Evolutionary conservation across 2,329 filamentous ascomycete genomes (phyloP), one percentile per base, ranked within the genome.

Genomic region (Aureobasidium sp.): DNA sequence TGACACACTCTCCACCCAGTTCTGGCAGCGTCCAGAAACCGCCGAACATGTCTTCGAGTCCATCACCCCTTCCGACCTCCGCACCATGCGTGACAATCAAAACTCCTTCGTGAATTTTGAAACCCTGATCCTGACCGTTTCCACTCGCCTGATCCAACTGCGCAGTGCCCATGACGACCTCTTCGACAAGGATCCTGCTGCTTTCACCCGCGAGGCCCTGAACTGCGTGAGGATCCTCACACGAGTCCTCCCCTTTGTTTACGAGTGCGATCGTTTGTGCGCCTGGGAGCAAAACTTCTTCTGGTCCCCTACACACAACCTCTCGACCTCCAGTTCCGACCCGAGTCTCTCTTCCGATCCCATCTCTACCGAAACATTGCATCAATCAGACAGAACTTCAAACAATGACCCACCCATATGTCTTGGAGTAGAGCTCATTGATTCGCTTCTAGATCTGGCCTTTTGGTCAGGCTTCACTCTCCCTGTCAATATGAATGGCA

Each of bases 1-100:
- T 65, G 50, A 65, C 62, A 18, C 53, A 15, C 18, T 2, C 9
- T 16, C 31, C 6, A 27, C 29, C 45, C 69, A 98, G 93, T 98
- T 98, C 82, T 98, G 95, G 95, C 93, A 97, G 79, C 90, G 99
- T 50, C 96, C 96, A 69, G 96, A 98, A 80, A 95, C 94, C 18
- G 90, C 93, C 61, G 96, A 98, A 77, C 96, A 99, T 84, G 91
- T 99, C 75, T 98, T 98, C 84, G 97, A 94, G 76, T 77, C 75
- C 16, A 68, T 70, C 40, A 72, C 68, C 36, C 68, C 69, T 36
- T 58, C 91, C 66, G 93, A 97, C 77, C 95, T 98, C 69, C 93
- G 95, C 68, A 90, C 95, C 71, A 95, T 94, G 53, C 90, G 95
- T 76, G 95, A 98, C 79, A 87, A 89, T 72, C 70, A 15, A 29